Conservation (phyloP, 805 yeast species). For the Ogataea methanolica region DNA sequence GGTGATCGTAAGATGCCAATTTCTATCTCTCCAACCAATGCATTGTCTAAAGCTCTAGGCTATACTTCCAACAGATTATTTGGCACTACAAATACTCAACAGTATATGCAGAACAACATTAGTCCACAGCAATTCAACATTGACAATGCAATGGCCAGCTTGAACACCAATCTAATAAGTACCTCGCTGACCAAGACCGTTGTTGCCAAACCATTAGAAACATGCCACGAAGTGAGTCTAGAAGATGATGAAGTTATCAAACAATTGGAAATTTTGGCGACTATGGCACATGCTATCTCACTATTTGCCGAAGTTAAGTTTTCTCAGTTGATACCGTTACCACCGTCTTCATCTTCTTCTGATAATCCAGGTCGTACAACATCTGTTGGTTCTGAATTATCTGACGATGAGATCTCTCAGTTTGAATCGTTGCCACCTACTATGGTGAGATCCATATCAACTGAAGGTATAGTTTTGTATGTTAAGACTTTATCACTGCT, state of each 20-base stretch:
- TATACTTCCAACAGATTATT: slow-evolving; percentile 85
- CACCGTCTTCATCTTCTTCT: slow-evolving; percentile 40
- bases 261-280: slow-evolving; percentile 69
- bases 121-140: slow-evolving; percentile 12
- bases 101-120: slow-evolving; percentile 11
- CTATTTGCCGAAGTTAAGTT: slow-evolving; percentile 89
- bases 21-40: slow-evolving; percentile 78
- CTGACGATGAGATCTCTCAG: slow-evolving; percentile 27
- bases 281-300: slow-evolving; percentile 86
- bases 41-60: slow-evolving; percentile 81
- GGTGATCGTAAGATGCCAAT: slow-evolving; percentile 62
- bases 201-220: slow-evolving; percentile 22
- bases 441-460: slow-evolving; percentile 58
- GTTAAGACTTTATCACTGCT: slow-evolving; percentile 78
- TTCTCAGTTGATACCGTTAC: slow-evolving; percentile 75
- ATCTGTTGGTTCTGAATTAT: background rate
- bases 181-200: slow-evolving; percentile 2
- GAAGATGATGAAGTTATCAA: slow-evolving; percentile 36
- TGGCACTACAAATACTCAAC: slow-evolving; percentile 37
- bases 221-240: slow-evolving; percentile 17
- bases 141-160: slow-evolving; percentile 14
- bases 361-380: slow-evolving; percentile 6
- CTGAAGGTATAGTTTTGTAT: slow-evolving; percentile 82
- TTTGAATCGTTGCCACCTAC: slow-evolving; percentile 50
- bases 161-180: slow-evolving; percentile 12